Conservation (phyloP, 305 asterid species). For the Fraxinus sp. region DNA sequence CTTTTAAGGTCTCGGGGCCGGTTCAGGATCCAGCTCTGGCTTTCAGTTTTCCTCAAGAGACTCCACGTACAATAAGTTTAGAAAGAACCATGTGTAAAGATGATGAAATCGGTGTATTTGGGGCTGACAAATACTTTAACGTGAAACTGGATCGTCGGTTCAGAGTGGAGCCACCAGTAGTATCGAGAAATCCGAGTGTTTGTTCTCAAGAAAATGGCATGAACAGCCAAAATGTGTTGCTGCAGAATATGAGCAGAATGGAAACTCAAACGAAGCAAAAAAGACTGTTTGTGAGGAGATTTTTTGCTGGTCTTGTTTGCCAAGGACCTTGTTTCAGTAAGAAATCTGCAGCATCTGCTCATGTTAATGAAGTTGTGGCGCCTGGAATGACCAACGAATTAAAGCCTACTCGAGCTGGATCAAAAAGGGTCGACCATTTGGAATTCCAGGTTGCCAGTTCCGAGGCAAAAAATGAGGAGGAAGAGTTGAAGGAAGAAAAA, state of each 20-base stretch:
- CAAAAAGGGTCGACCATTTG: slow-evolving; percentile 13
- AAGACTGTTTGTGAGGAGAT: slow-evolving; percentile 32
- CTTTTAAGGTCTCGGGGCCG: slow-evolving; percentile 41
- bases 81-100: slow-evolving; percentile 37
- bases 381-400: neutral
- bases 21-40: slow-evolving; percentile 45
- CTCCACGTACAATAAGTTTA: slow-evolving; percentile 10
- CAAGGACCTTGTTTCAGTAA: slow-evolving; percentile 58
- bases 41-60: slow-evolving; percentile 33
- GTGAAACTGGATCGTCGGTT: slow-evolving; percentile 46
- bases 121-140: slow-evolving; percentile 83
- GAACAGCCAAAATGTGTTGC: slow-evolving; percentile 48
- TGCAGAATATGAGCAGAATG: slow-evolving; percentile 22
- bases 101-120: slow-evolving; percentile 65
- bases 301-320: slow-evolving; percentile 55
- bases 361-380: slow-evolving; percentile 16
- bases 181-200: slow-evolving; percentile 40
- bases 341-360: slow-evolving; percentile 44
- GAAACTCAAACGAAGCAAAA: slow-evolving; percentile 38
- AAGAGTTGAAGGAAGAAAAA: slow-evolving; percentile 13
- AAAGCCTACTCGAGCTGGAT: slow-evolving; percentile 27
- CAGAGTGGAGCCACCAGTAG: slow-evolving; percentile 10
- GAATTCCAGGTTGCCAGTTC: neutral
- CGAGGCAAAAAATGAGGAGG: slow-evolving; percentile 16
- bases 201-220: slow-evolving; percentile 52